A percentile compares a stretch with the other conserved stretches of the same genome.
Conservation (phyloP, 2,329 filamentous ascomycete genomes). For the Aspergillus jensenii region DNA sequence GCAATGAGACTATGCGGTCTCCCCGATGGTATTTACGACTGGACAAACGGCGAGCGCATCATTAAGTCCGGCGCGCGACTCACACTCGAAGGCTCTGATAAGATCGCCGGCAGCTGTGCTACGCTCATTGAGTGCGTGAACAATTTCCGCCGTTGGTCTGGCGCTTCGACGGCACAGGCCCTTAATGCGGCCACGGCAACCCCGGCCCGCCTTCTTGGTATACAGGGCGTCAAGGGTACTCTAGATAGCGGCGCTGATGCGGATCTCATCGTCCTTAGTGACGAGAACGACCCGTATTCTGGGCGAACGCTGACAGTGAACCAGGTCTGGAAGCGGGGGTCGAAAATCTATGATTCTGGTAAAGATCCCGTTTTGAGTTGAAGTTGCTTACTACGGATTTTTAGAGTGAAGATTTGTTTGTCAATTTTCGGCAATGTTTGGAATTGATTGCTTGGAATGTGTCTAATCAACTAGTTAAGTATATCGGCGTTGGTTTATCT, state of each 20-base stretch:
- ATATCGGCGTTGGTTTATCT: neutral
- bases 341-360: slow-evolving; percentile 39
- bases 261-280: slow-evolving; percentile 41
- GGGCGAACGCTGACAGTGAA: slow-evolving; percentile 38
- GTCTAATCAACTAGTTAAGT: neutral
- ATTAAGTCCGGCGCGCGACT: slow-evolving; percentile 65
- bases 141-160: slow-evolving; percentile 44
- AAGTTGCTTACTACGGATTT: neutral
- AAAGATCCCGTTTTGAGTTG: slow-evolving; percentile 20
- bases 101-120: slow-evolving; percentile 68
- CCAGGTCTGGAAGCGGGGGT: slow-evolving; percentile 46
- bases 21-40: slow-evolving; percentile 79
- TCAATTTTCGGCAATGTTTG: neutral
- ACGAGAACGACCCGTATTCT: slow-evolving; percentile 30
- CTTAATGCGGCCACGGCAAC: slow-evolving; percentile 42
- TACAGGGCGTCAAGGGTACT: slow-evolving; percentile 40
- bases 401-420: neutral
- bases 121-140: slow-evolving; percentile 47
- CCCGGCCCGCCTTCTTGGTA: slow-evolving; percentile 39
- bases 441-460: neutral
- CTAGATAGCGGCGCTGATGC: slow-evolving; percentile 43
- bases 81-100: slow-evolving; percentile 74
- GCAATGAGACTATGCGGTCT: slow-evolving; percentile 86
- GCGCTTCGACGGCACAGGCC: slow-evolving; percentile 39
- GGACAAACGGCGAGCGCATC: slow-evolving; percentile 71